Percentiles rank a stretch among this genome's conserved stretches.
Evolutionary conservation across 768 basidiomycete genomes (phyloP).

Genomic region (Mycena albidolilacea): DNA sequence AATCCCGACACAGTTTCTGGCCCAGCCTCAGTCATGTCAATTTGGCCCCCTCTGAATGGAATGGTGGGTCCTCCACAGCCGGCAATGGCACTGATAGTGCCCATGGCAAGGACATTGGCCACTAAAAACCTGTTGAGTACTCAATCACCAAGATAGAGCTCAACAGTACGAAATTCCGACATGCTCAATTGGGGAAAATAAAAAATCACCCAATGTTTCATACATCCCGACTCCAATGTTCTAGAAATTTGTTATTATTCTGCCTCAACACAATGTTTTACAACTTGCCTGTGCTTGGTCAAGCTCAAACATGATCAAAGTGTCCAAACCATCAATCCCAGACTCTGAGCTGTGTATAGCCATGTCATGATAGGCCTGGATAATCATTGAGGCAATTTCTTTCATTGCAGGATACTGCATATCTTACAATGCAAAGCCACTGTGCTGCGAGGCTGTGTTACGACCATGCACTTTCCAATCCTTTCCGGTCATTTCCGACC

Average conservation of each 20-base stretch:
- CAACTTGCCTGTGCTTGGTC: constrained; percentile 30
- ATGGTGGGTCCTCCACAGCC: constrained; percentile 43
- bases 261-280: background rate
- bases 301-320: constrained; percentile 40
- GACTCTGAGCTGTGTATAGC: constrained; percentile 34
- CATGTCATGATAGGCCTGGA: constrained; percentile 41
- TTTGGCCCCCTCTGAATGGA: constrained; percentile 40
- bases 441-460: constrained; percentile 36
- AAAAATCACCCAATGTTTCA: constrained; percentile 8
- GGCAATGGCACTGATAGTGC: constrained; percentile 20
- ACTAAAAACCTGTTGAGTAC: constrained; percentile 14
- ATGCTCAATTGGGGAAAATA: background rate
- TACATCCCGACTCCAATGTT: constrained; percentile 6
- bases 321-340: constrained; percentile 44
- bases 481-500: too few species aligned
- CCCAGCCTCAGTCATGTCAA: constrained; percentile 41
- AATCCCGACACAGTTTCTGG: constrained; percentile 29
- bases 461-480: too few species aligned
- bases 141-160: background rate
- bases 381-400: too few species aligned
- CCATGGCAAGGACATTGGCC: constrained; percentile 41
- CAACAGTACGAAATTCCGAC: constrained; percentile 24
- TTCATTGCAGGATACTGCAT: background rate
- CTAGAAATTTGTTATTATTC: background rate
- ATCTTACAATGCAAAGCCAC: constrained; percentile 38